Percentiles rank a stretch among this genome's conserved stretches.
Conservation (phyloP, 345 rosid genomes). For the Noccaea bulbosa region DNA sequence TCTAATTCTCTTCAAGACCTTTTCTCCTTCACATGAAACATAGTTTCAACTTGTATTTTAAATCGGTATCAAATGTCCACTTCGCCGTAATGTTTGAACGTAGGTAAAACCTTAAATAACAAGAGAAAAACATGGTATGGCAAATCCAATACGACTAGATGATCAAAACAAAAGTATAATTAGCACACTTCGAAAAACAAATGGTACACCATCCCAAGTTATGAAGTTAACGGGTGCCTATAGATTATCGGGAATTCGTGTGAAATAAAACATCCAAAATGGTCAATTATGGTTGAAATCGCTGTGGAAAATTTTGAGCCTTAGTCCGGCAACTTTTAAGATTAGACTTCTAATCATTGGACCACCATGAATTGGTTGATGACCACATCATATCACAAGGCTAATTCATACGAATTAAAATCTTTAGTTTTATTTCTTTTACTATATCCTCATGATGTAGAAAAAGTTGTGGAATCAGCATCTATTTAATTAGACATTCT, state of each 20-base stretch:
- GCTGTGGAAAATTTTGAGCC: not conserved
- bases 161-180: not conserved
- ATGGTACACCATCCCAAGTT: not conserved
- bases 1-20: not conserved
- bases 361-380: slow-evolving; percentile 3
- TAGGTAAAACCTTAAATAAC: not conserved
- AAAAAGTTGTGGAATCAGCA: slow-evolving; percentile 44
- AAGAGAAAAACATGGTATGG: not conserved
- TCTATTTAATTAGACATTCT: slow-evolving; percentile 35
- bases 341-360: not conserved
- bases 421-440: not conserved
- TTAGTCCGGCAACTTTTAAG: not conserved
- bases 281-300: not conserved
- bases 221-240: not conserved
- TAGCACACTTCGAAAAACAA: not conserved
- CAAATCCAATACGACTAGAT: not conserved
- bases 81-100: slow-evolving; percentile 12
- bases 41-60: slow-evolving; percentile 13
- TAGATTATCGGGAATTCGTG: not conserved
- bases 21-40: slow-evolving; percentile 35
- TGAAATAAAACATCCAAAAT: not conserved
- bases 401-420: not conserved
- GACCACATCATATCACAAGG: slow-evolving; percentile 5
- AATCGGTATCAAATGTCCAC: slow-evolving; percentile 21
- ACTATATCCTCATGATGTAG: slow-evolving; percentile 36